These are phyloP conservation scores for Colletotrichum tropicicola DNA, from an alignment of 2,329 filamentous ascomycete species.

Conservation along the genomic window DNA sequence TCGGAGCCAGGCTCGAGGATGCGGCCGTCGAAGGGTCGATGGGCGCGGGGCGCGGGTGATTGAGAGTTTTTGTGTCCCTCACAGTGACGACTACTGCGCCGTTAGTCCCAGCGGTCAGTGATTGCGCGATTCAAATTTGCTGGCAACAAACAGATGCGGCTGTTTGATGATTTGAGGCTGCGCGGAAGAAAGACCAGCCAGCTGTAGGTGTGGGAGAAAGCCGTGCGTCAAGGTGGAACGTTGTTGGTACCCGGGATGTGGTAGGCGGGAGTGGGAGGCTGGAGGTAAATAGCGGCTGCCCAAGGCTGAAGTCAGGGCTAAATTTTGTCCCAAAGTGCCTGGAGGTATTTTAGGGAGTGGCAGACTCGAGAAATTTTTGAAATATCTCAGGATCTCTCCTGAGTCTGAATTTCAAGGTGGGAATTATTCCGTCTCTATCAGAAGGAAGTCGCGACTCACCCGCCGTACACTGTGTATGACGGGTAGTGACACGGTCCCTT, in stretches of 20 bases:
- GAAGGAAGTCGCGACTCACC: not conserved
- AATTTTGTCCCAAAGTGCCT: too few species aligned
- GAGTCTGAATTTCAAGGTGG: not conserved
- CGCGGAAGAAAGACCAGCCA: constrained; percentile 24
- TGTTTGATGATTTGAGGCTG: constrained; percentile 29
- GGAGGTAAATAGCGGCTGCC: not conserved
- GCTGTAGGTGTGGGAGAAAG: constrained; percentile 13
- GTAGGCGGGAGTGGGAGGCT: not conserved
- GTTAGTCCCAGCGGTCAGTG: constrained; percentile 13
- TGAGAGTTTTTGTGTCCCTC: not conserved
- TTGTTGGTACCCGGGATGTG: not conserved
- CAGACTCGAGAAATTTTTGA: not conserved
- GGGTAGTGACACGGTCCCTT: constrained; percentile 2
- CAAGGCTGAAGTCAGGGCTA: not conserved
- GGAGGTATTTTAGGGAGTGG: too few species aligned
- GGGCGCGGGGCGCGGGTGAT: not conserved
- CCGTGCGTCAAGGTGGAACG: constrained; percentile 12
- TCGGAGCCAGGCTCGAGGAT: constrained; percentile 10
- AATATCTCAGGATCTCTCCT: not conserved
- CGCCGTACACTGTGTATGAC: not conserved
- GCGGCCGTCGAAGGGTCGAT: not conserved
- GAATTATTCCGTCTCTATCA: not conserved
- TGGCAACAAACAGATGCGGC: constrained; percentile 22
- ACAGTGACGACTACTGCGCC: constrained; percentile 12
- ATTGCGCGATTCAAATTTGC: constrained; percentile 23